These are phyloP conservation scores for Hanseniaspora clermontiae DNA, from an alignment of 805 yeast species.

Conservation along the genomic window DNA sequence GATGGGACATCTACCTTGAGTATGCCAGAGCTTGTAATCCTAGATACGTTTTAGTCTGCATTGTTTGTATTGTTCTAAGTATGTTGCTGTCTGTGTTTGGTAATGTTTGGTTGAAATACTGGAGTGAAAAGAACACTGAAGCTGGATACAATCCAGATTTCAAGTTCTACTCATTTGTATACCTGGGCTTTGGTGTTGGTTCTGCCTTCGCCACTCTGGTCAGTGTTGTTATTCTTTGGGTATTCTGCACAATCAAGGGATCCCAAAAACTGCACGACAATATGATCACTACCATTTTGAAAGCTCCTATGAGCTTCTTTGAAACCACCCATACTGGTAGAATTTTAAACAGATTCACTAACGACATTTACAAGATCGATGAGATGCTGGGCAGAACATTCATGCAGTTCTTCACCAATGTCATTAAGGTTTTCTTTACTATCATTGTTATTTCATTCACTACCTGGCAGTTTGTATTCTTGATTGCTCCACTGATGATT, in stretches of 20 bases:
- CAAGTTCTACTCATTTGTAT: conserved; percentile 59
- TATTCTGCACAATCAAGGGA: conserved; percentile 70
- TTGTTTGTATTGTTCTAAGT: conserved; percentile 43
- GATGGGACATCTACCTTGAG: conserved; percentile 68
- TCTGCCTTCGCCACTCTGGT: conserved; percentile 47
- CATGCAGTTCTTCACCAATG: conserved; percentile 51
- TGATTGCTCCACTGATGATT: conserved; percentile 56
- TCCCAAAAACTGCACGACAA: conserved; percentile 61
- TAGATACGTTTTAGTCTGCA: conserved; percentile 44
- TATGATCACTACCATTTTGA: conserved; percentile 62
- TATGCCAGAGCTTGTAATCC: conserved; percentile 84
- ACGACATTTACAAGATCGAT: conserved; percentile 80
- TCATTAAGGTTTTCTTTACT: conserved; percentile 57
- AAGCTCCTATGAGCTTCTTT: conserved; percentile 91
- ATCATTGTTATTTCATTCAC: conserved; percentile 68
- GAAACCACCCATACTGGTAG: conserved; percentile 95
- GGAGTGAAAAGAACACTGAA: conserved; percentile 82
- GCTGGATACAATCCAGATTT: conserved; percentile 61
- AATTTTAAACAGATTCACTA: conserved; percentile 79
- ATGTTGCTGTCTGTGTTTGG: conserved; percentile 53
- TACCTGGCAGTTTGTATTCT: conserved; percentile 71
- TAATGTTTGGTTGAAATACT: conserved; percentile 88
- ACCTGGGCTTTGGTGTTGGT: conserved; percentile 59
- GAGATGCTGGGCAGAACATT: conserved; percentile 62
- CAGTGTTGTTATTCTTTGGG: conserved; percentile 63